Evolutionary conservation across 768 basidiomycete species (phyloP), one percentile per base, ranked within the genome.

Genomic region (Xerocomellus chrysenteron): DNA sequence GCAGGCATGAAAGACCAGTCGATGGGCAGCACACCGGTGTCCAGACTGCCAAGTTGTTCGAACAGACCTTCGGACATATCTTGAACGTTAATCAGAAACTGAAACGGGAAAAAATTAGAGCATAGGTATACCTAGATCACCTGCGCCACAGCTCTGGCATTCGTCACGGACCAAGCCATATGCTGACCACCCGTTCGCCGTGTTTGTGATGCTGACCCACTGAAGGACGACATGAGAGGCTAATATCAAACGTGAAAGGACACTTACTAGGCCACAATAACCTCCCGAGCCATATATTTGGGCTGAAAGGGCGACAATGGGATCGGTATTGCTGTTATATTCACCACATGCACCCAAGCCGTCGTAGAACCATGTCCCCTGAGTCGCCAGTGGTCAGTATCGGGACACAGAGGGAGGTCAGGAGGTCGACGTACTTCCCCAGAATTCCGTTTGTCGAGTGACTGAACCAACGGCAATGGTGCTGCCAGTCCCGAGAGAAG

Each of bases 341-440:
- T 80, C 49, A 28, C 87, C 87, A 65, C 89, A 91, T 69, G 88
- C 87, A 43, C 87, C 88, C 26, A 76, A 64, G 33, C 72, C 83
- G 52, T 78, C 79, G 57, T 83, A 58, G 67, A 81, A 90, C 81
- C 80, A 90, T 35, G 88, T 90, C 40, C 82, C 87, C 88, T 89
- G 60, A 26, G 39, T 5, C 47, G 43, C 50, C 53, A 42, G 42
- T 47, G 32, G 21, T 69, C 33, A 58, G 60, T 44, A 16, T 48
- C 26, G 19, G 30, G 14, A 19, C 30, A 28, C 17, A 14, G 40
- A 7, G 33, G 24, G 32, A 14, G 8, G 19, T 24, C 9, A 7
- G 9, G 26, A 51, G 17, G 36, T 16, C 1, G 7, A 75, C 82
- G 59, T 68, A 89, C 89, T 59, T 76, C 73, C 41, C 89, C 89